A percentile compares a stretch with the other conserved stretches of the same genome.
phyloP scores from a whole-genome alignment of 2,329 filamentous ascomycete genomes.

The Claviceps purpurea region DNA sequence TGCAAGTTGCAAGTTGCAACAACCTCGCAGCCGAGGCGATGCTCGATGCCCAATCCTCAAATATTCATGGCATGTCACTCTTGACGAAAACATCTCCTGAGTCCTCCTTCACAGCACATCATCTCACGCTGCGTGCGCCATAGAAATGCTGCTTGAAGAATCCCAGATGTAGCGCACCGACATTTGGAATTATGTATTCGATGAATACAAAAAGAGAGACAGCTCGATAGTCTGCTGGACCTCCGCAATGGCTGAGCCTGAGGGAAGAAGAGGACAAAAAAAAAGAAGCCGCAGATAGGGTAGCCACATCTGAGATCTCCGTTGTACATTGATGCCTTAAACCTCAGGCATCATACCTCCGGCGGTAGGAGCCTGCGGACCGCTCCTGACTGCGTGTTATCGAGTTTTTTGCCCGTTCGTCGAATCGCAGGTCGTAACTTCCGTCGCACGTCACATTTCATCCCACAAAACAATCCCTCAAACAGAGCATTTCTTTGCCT shows the following conservation, averaged over 20 bases:
- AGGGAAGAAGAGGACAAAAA: neutral
- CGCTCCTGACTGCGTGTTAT: constrained; percentile 1
- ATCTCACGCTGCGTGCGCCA: too few relatives aligned
- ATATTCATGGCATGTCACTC: too few relatives aligned
- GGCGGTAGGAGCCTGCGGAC: neutral
- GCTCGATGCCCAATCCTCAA: too few relatives aligned
- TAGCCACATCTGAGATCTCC: neutral
- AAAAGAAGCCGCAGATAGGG: neutral
- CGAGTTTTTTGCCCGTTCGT: neutral
- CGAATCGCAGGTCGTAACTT: constrained; percentile 10
- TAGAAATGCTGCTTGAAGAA: neutral
- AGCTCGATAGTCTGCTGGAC: neutral
- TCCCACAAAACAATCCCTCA: constrained; percentile 7
- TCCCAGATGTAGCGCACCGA: neutral
- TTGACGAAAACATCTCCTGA: too few relatives aligned
- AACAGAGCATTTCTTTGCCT: constrained; percentile 20
- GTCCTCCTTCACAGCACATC: too few relatives aligned
- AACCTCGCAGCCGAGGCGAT: too few relatives aligned
- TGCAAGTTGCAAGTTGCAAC: too few relatives aligned
- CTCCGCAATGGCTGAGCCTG: neutral
- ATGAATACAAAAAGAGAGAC: neutral
- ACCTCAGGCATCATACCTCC: neutral
- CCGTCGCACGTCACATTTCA: constrained; percentile 7
- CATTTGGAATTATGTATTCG: neutral
- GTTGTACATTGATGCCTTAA: neutral